Evolutionary conservation across 441 rosid species (phyloP), one percentile per base, ranked within the genome.

Genomic region (Populus hybrid): DNA sequence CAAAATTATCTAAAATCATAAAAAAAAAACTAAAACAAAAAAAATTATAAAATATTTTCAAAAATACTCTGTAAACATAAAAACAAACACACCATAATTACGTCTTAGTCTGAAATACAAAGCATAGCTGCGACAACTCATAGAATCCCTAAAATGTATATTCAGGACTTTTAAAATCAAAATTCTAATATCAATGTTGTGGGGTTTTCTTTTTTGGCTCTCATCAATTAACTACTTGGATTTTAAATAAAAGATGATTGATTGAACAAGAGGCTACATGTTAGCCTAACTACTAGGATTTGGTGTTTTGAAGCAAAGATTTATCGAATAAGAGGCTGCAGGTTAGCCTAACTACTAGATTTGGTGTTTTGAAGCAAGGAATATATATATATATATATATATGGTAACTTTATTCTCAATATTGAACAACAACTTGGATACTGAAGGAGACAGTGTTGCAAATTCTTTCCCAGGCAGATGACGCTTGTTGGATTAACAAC

Each of bases 81-180:
- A 0, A 38, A 38, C 0, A 38, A 38, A 38, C 3, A 38, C 4
- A 0, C 0, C 3, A 10, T 2, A 38, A 38, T 0, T 38, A 14
- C 1, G 5, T 50, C 57, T 50, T 50, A 0, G 8, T 50, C 2
- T 50, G 20, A 50, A 50, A 1, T 5, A 50, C 8, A 46, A 0
- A 50, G 20, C 7, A 46, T 50, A 1, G 20, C 18, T 14, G 7
- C 6, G 0, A 14, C 57, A 50, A 1, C 57, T 46, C 0, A 14
- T 14, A 46, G 57, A 14, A 46, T 14, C 20, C 20, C 57, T 14
- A 46, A 46, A 46, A 12, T 46, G 20, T 46, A 14, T 46, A 46
- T 46, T 46, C 6, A 3, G 16, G 20, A 4, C 6, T 14, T 12
- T 46, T 46, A 14, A 46, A 46, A 46, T 46, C 20, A 46, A 46